Conservation (phyloP, 495 filamentous ascomycete species). For the Bacidia gigantensis region DNA sequence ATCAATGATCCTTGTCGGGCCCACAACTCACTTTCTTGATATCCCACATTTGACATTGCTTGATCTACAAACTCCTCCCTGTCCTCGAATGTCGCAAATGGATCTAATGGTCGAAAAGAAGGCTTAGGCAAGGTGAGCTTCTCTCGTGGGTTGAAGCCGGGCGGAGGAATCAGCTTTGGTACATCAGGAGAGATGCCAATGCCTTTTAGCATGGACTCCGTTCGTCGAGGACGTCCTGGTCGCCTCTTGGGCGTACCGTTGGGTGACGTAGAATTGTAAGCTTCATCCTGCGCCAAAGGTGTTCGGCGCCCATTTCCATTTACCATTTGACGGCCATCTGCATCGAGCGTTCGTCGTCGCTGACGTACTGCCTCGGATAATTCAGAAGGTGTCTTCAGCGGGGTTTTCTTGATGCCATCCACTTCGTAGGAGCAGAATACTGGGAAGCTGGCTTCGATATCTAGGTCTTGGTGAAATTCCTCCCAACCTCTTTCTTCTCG, state of each 20-base stretch:
- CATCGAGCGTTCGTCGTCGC: constrained; percentile 1
- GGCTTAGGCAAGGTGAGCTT: constrained; percentile 52
- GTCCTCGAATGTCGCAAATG: constrained; percentile 48
- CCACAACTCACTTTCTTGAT: constrained; percentile 85
- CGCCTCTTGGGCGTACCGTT: constrained; percentile 34
- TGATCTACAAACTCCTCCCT: constrained; percentile 69
- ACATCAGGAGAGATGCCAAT: constrained; percentile 39
- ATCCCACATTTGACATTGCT: constrained; percentile 85
- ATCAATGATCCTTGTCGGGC: constrained; percentile 63
- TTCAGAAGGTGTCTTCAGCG: constrained; percentile 9
- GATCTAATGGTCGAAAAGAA: constrained; percentile 41
- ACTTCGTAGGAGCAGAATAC: constrained; percentile 75
- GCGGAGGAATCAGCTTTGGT: constrained; percentile 45
- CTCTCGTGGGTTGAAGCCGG: constrained; percentile 53
- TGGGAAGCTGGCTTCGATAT: constrained; percentile 64
- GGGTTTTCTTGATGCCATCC: constrained; percentile 38
- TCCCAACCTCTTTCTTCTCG: constrained; percentile 93
- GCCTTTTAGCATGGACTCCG: constrained; percentile 46
- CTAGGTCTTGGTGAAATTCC: constrained; percentile 90
- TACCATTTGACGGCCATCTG: constrained; percentile 6
- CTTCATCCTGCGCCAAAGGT: constrained; percentile 3
- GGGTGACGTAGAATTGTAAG: constrained; percentile 2
- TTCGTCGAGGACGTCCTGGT: constrained; percentile 48
- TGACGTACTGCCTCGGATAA: constrained; percentile 9
- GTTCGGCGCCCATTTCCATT: constrained; percentile 6